These are phyloP conservation scores for Ascochyta fabae DNA, from an alignment of 2,329 filamentous ascomycete species.

Conservation along the genomic window DNA sequence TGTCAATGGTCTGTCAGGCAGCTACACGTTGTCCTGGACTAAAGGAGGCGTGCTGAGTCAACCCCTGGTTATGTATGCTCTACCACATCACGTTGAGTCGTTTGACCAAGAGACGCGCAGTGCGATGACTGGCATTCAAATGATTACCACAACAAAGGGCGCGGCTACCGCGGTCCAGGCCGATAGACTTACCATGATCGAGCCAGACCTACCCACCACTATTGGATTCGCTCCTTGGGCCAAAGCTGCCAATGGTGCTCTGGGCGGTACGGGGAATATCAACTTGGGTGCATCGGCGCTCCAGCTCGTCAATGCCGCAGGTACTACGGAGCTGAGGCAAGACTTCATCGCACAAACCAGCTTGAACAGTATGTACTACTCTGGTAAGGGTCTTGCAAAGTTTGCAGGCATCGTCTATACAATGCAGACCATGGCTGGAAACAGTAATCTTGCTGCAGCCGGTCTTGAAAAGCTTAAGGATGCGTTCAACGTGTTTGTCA, in stretches of 20 bases:
- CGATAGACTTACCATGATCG: slow-evolving; percentile 70
- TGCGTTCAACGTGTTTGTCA: slow-evolving; percentile 58
- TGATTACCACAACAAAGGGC: slow-evolving; percentile 88
- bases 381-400: slow-evolving; percentile 63
- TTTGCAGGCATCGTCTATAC: slow-evolving; percentile 56
- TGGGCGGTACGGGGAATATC: slow-evolving; percentile 41
- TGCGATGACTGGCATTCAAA: slow-evolving; percentile 59
- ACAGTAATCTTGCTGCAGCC: slow-evolving; percentile 59
- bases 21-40: slow-evolving; percentile 74
- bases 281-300: slow-evolving; percentile 59
- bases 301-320: slow-evolving; percentile 65
- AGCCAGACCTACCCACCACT: slow-evolving; percentile 69
- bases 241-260: slow-evolving; percentile 51
- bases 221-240: slow-evolving; percentile 86
- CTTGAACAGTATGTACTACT: slow-evolving; percentile 92
- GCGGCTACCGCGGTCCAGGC: slow-evolving; percentile 69
- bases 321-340: slow-evolving; percentile 74
- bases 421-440: slow-evolving; percentile 64
- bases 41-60: slow-evolving; percentile 67
- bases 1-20: slow-evolving; percentile 58
- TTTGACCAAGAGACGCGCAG: slow-evolving; percentile 68
- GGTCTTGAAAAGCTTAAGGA: slow-evolving; percentile 60
- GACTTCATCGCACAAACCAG: slow-evolving; percentile 77
- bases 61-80: slow-evolving; percentile 81
- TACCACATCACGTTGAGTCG: slow-evolving; percentile 84